These are phyloP conservation scores for Funneliformis mosseae DNA, from an alignment of 192 early-diverging fungal genomes.

Conservation along the genomic window DNA sequence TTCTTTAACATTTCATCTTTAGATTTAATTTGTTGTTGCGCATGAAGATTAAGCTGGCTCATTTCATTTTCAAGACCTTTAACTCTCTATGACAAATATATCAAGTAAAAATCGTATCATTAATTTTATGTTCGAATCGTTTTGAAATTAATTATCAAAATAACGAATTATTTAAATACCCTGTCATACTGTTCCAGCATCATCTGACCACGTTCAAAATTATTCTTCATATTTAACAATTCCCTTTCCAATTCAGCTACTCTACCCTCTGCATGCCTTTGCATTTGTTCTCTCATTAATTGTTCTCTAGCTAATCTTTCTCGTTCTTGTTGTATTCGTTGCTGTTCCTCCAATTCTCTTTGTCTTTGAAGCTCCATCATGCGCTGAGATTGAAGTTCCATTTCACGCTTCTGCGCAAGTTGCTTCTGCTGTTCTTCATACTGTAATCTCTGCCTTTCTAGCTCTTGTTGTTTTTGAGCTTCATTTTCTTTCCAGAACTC, in stretches of 20 bases:
- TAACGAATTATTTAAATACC: slow-evolving; percentile 42
- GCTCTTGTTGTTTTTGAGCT: slow-evolving; percentile 63
- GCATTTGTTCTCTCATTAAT: slow-evolving; percentile 78
- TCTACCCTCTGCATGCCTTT: slow-evolving; percentile 76
- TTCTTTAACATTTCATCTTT: slow-evolving; percentile 85
- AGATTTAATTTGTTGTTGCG: slow-evolving; percentile 72
- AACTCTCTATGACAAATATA: slow-evolving; percentile 59
- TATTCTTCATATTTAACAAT: slow-evolving; percentile 72
- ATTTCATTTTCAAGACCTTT: slow-evolving; percentile 86
- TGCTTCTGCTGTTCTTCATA: slow-evolving; percentile 63
- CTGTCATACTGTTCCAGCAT: slow-evolving; percentile 84
- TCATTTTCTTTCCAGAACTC: slow-evolving; percentile 65
- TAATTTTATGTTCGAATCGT: slow-evolving; percentile 13
- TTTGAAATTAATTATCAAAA: slow-evolving; percentile 8
- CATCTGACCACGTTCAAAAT: slow-evolving; percentile 83
- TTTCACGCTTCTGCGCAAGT: slow-evolving; percentile 61
- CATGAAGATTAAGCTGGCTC: slow-evolving; percentile 64
- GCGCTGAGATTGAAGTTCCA: slow-evolving; percentile 55
- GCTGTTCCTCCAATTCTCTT: slow-evolving; percentile 75
- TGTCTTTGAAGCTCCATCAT: slow-evolving; percentile 66
- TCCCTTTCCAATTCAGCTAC: slow-evolving; percentile 81
- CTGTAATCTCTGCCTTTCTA: slow-evolving; percentile 66
- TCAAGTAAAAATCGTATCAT: background rate
- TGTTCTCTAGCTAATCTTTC: slow-evolving; percentile 75
- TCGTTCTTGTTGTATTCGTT: slow-evolving; percentile 70